phyloP scores from a whole-genome alignment of 352 stramenopile species.

The Thalassiosira mediterranea region DNA sequence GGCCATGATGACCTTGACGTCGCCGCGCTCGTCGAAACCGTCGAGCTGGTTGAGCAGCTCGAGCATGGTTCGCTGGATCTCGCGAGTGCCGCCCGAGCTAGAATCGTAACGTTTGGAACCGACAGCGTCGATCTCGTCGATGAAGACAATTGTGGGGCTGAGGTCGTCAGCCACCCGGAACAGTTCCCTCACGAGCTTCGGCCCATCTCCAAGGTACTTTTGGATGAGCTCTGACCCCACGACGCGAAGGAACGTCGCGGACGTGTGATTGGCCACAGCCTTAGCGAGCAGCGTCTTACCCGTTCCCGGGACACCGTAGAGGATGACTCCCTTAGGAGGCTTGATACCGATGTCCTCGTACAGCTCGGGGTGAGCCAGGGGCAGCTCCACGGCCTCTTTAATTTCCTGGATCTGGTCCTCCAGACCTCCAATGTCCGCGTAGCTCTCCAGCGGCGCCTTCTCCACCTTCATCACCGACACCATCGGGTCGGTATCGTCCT shows the following conservation, averaged over 20 bases:
- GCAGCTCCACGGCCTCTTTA: constrained; percentile 90
- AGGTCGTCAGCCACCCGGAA: constrained; percentile 99
- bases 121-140: constrained; percentile 99
- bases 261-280: constrained; percentile 99
- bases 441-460: constrained; percentile 98
- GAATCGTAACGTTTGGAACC: constrained; percentile 99
- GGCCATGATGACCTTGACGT: constrained; percentile 99
- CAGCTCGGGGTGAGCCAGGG: constrained; percentile 98
- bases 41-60: constrained; percentile 99
- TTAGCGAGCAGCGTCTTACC: constrained; percentile 99
- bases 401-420: constrained; percentile 96
- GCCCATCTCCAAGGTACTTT: constrained; percentile 99
- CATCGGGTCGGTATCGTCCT: constrained; percentile 99
- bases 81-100: constrained; percentile 94
- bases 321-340: constrained; percentile 98
- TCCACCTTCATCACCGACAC: constrained; percentile 99
- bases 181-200: constrained; percentile 99
- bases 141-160: constrained; percentile 99
- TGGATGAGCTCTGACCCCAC: constrained; percentile 99
- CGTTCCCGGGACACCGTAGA: constrained; percentile 99
- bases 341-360: constrained; percentile 99
- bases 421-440: constrained; percentile 99
- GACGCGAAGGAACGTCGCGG: constrained; percentile 98
- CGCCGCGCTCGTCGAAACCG: constrained; percentile 98
- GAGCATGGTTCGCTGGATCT: constrained; percentile 99